A percentile compares a stretch with the other conserved stretches of the same genome.
These are phyloP conservation scores for Silene vulgaris DNA, from an alignment of 179 eudicot species.

Conservation along the genomic window DNA sequence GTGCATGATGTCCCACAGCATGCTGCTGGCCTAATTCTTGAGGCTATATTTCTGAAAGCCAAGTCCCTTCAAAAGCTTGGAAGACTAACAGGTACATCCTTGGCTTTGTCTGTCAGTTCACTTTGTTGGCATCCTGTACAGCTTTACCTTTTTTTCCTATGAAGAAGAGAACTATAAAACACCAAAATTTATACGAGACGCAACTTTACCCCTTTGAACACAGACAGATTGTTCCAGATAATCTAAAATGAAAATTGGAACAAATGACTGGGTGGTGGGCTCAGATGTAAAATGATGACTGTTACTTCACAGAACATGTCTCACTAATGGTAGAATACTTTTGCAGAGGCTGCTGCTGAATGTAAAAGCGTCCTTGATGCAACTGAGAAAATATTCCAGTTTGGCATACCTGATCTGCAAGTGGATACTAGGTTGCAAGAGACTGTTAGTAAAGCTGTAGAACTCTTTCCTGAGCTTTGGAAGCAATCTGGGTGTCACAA, in stretches of 20 bases:
- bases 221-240: not conserved
- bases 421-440: slow-evolving; percentile 45
- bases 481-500: slow-evolving; percentile 36
- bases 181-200: not conserved
- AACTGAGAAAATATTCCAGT: slow-evolving; percentile 42
- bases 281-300: not conserved
- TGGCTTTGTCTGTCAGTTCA: slow-evolving; percentile 3
- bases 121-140: not conserved
- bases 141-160: not conserved
- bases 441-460: slow-evolving; percentile 43
- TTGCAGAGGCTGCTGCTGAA: slow-evolving; percentile 47
- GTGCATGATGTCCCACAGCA: slow-evolving; percentile 36
- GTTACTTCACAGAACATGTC: not conserved
- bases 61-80: slow-evolving; percentile 52
- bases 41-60: slow-evolving; percentile 43
- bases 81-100: slow-evolving; percentile 36
- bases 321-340: not conserved
- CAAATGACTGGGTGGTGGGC: not conserved
- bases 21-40: slow-evolving; percentile 41
- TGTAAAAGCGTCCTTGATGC: slow-evolving; percentile 46
- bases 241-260: not conserved
- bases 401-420: slow-evolving; percentile 39
- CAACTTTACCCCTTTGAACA: no score
- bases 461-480: slow-evolving; percentile 50
- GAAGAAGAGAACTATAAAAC: not conserved